Evolutionary conservation across 495 filamentous ascomycete genomes (phyloP).

Genomic region (Cercophora samala): DNA sequence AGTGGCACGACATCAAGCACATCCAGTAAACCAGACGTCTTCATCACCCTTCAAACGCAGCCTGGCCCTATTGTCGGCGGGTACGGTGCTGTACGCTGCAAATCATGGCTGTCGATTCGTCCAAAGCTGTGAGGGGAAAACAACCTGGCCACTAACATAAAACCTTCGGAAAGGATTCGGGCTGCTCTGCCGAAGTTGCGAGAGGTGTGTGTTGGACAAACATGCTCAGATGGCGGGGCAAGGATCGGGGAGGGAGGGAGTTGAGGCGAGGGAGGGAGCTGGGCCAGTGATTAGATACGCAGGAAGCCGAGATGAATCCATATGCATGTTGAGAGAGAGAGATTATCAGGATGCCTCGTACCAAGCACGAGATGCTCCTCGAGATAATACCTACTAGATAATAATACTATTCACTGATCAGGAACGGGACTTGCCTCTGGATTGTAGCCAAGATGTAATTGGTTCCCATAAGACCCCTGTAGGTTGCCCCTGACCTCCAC

Average conservation of each 20-base stretch:
- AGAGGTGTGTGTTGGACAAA: background rate
- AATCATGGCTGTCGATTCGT: background rate
- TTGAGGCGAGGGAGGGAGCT: no score
- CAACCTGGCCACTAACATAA: background rate
- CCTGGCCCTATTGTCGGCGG: background rate
- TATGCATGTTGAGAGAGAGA: background rate
- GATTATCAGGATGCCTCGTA: background rate
- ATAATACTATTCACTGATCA: no score
- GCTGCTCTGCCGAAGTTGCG: background rate
- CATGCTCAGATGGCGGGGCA: background rate
- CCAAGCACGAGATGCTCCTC: background rate
- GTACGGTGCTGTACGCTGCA: background rate
- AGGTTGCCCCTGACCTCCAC: background rate
- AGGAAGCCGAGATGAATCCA: background rate
- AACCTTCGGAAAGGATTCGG: background rate
- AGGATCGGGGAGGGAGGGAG: background rate
- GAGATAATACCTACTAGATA: background rate
- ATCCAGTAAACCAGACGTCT: background rate
- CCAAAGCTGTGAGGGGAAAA: background rate
- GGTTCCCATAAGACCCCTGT: background rate
- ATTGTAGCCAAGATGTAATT: conserved; percentile 4
- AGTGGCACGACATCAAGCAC: background rate
- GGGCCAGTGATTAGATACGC: background rate
- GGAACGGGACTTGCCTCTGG: no score
- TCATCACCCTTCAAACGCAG: background rate